Conservation (phyloP, 305 asterid genomes). For the Ajuga reptans region DNA sequence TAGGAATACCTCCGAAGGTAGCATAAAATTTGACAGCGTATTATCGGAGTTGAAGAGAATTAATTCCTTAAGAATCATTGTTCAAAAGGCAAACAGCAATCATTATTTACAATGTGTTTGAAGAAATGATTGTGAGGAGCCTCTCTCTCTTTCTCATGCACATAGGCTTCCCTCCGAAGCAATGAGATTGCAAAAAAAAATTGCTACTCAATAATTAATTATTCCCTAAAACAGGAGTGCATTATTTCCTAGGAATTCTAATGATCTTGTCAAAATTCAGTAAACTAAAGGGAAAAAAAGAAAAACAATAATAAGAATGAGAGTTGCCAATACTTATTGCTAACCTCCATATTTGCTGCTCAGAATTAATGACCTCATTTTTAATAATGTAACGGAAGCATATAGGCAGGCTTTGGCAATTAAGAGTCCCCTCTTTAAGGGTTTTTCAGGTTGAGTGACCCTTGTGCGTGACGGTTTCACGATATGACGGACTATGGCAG, state of each 20-base stretch:
- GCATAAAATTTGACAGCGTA: no score
- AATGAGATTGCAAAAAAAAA: constrained; percentile 17
- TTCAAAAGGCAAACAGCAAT: constrained; percentile 5
- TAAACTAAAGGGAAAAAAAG: not conserved
- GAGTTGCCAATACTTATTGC: not conserved
- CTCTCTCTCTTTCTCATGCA: not conserved
- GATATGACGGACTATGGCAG: no score
- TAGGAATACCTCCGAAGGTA: no score
- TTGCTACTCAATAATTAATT: constrained; percentile 1
- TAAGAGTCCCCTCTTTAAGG: no score
- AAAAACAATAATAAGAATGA: no score
- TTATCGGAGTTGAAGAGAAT: no score
- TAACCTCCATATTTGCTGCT: constrained; percentile 16
- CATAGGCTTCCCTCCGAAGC: constrained; percentile 23
- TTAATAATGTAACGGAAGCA: not conserved
- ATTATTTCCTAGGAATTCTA: no score
- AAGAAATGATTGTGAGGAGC: constrained; percentile 31
- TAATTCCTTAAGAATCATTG: no score
- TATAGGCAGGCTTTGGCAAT: not conserved
- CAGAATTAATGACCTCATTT: constrained; percentile 2
- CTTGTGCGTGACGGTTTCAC: no score
- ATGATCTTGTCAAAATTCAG: constrained; percentile 16
- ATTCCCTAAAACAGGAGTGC: constrained; percentile 16
- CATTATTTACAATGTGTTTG: constrained; percentile 13
- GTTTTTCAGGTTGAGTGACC: no score